Conservation (phyloP, 805 yeast species). For the Sungouiella thailandica region DNA sequence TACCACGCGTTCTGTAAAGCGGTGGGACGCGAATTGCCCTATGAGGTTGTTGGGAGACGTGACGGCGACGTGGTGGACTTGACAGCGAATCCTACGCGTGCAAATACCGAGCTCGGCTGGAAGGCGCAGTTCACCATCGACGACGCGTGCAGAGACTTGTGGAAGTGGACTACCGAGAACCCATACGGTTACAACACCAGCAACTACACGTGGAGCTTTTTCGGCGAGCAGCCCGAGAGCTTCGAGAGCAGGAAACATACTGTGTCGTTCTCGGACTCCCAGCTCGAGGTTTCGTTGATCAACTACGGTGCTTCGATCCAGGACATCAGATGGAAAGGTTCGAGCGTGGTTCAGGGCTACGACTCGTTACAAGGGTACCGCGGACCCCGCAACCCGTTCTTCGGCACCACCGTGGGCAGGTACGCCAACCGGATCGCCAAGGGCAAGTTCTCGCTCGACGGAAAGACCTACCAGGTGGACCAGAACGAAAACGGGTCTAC, state of each 20-base stretch:
- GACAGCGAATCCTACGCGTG: slow-evolving; percentile 67
- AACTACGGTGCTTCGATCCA: slow-evolving; percentile 52
- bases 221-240: slow-evolving; percentile 13
- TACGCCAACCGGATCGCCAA: slow-evolving; percentile 54
- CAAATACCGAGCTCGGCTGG: slow-evolving; percentile 65
- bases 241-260: slow-evolving; percentile 34
- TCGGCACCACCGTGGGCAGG: slow-evolving; percentile 65
- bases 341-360: slow-evolving; percentile 37
- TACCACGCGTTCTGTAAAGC: slow-evolving; percentile 60
- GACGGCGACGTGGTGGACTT: slow-evolving; percentile 74
- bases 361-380: slow-evolving; percentile 27
- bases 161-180: slow-evolving; percentile 72
- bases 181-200: slow-evolving; percentile 53
- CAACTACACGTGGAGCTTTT: slow-evolving; percentile 29
- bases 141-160: slow-evolving; percentile 65
- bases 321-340: slow-evolving; percentile 34
- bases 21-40: slow-evolving; percentile 60
- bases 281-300: slow-evolving; percentile 37
- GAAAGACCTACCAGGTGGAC: slow-evolving; percentile 36
- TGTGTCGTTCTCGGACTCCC: slow-evolving; percentile 21
- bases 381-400: slow-evolving; percentile 36
- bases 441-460: slow-evolving; percentile 40
- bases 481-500: slow-evolving; percentile 36
- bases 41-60: slow-evolving; percentile 61
- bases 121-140: slow-evolving; percentile 49